Evolutionary conservation across 2,329 filamentous ascomycete species (phyloP).

Genomic region (Paecilomyces dactylethromorphus): DNA sequence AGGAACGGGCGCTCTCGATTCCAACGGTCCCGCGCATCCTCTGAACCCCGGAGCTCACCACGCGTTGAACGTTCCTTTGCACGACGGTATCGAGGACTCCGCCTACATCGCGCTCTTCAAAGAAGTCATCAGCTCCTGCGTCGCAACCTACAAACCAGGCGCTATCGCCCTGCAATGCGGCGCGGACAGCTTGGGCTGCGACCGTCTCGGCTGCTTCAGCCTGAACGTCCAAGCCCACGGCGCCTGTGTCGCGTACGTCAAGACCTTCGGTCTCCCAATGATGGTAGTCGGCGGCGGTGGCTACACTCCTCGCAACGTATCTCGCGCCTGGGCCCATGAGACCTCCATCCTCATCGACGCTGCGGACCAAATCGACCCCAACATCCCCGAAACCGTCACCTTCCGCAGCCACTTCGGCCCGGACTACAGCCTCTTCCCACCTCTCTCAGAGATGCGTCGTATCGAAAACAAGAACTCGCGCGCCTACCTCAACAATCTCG

Average conservation of each 20-base stretch:
- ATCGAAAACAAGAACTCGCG: conserved; percentile 72
- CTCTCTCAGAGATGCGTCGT: conserved; percentile 63
- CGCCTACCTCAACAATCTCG: conserved; percentile 68
- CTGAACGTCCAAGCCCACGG: conserved; percentile 93
- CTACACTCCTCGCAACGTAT: conserved; percentile 94
- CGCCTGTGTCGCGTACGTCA: conserved; percentile 83
- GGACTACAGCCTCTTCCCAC: conserved; percentile 81
- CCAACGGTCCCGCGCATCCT: conserved; percentile 75
- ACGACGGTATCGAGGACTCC: conserved; percentile 84
- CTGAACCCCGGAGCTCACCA: conserved; percentile 85
- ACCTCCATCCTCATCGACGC: conserved; percentile 81
- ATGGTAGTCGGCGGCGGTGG: conserved; percentile 91
- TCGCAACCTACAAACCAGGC: conserved; percentile 77
- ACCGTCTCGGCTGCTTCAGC: conserved; percentile 91
- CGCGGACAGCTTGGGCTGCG: conserved; percentile 87
- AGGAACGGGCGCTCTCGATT: conserved; percentile 78
- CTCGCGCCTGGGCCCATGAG: conserved; percentile 93
- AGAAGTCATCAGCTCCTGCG: conserved; percentile 67
- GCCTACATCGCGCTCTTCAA: conserved; percentile 85
- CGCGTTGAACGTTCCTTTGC: conserved; percentile 80
- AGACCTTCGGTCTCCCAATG: conserved; percentile 70
- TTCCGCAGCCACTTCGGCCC: conserved; percentile 86
- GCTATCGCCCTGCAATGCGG: conserved; percentile 95
- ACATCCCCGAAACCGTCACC: conserved; percentile 72
- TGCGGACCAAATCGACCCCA: conserved; percentile 61